These are phyloP conservation scores for Colletotrichum salicis DNA, from an alignment of 2,329 filamentous ascomycete genomes.

Conservation along the genomic window DNA sequence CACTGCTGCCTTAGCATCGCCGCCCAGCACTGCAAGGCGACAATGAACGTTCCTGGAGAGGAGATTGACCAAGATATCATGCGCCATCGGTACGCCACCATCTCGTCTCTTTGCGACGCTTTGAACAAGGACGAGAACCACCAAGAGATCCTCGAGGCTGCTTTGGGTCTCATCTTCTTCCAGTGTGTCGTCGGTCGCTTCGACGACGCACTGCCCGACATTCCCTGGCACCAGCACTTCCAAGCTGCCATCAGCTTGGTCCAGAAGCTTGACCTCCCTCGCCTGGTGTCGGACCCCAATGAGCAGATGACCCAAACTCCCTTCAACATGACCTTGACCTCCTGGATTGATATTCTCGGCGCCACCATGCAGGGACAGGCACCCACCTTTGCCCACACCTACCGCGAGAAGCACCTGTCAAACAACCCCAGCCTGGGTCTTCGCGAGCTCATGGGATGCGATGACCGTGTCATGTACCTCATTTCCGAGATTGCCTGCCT, in stretches of 20 bases:
- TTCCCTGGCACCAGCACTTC: slow-evolving; percentile 97
- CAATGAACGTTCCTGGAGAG: slow-evolving; percentile 72
- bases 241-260: slow-evolving; percentile 88
- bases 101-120: slow-evolving; percentile 85
- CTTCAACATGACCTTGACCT: slow-evolving; percentile 94
- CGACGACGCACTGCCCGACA: slow-evolving; percentile 87
- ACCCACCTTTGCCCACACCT: slow-evolving; percentile 92
- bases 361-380: slow-evolving; percentile 89
- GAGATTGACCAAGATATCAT: slow-evolving; percentile 91
- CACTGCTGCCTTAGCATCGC: slow-evolving; percentile 96
- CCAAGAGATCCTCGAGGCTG: slow-evolving; percentile 89
- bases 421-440: slow-evolving; percentile 75
- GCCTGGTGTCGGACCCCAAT: slow-evolving; percentile 69
- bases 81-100: slow-evolving; percentile 88
- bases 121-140: slow-evolving; percentile 85
- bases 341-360: slow-evolving; percentile 98
- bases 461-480: slow-evolving; percentile 96
- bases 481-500: slow-evolving; percentile 98
- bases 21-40: slow-evolving; percentile 90
- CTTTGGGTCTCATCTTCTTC: slow-evolving; percentile 95
- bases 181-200: slow-evolving; percentile 90
- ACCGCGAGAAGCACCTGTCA: slow-evolving; percentile 91
- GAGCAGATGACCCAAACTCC: slow-evolving; percentile 74
- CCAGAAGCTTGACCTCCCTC: slow-evolving; percentile 83
- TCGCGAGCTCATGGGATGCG: slow-evolving; percentile 95